Evolutionary conservation across 306 rosid genomes (phyloP).

Genomic region (Astragalus glycyphyllos): DNA sequence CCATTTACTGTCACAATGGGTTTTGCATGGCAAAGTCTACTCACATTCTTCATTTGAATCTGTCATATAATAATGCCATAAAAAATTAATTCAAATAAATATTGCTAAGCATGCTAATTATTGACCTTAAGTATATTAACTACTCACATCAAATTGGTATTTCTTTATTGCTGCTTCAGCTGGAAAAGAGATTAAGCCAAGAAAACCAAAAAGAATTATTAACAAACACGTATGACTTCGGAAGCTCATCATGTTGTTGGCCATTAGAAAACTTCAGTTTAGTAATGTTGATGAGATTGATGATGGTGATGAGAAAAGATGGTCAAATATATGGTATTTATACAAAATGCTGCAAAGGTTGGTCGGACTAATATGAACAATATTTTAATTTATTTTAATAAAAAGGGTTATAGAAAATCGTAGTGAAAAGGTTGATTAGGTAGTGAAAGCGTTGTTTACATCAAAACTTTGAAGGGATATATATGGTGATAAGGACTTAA

Average conservation of each 20-base stretch:
- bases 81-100: conserved; percentile 4
- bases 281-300: conserved; percentile 37
- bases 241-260: conserved; percentile 39
- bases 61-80: conserved; percentile 40
- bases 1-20: conserved; percentile 85
- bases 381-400: conserved; percentile 32
- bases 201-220: conserved; percentile 45
- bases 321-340: conserved; percentile 38
- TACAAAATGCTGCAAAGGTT: conserved; percentile 40
- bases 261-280: conserved; percentile 49
- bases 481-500: conserved; percentile 66
- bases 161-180: conserved; percentile 77
- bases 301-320: conserved; percentile 31
- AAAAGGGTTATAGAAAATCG: conserved; percentile 10
- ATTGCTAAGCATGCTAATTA: conserved; percentile 10
- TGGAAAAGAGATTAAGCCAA: conserved; percentile 57
- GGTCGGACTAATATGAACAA: conserved; percentile 31
- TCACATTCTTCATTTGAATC: conserved; percentile 85
- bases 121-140: conserved; percentile 25
- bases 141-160: conserved; percentile 87
- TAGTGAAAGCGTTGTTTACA: conserved; percentile 49
- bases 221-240: conserved; percentile 26
- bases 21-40: conserved; percentile 86
- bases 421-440: conserved; percentile 45
- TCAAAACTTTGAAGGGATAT: conserved; percentile 71